phyloP scores from a whole-genome alignment of 805 yeast genomes.

The Yamadazyma endophytica region DNA sequence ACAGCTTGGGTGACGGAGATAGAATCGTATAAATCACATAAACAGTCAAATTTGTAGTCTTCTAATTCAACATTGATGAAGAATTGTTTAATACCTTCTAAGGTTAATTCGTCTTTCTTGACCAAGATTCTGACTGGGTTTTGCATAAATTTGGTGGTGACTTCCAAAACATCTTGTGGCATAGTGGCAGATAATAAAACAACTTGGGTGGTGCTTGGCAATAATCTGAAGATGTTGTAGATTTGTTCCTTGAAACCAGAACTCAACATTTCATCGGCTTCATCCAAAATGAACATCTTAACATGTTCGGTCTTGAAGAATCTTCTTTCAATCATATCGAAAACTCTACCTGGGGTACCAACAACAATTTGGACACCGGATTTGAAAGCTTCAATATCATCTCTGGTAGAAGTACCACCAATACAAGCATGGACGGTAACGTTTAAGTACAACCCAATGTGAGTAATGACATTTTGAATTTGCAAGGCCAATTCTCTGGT shows the following conservation, averaged over 20 bases:
- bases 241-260: conserved; percentile 95
- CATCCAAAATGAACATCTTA: conserved; percentile 94
- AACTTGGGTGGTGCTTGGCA: conserved; percentile 89
- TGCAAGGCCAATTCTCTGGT: conserved; percentile 97
- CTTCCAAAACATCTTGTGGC: conserved; percentile 87
- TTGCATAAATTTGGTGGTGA: conserved; percentile 89
- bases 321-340: conserved; percentile 91
- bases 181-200: conserved; percentile 93
- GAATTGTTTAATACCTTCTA: conserved; percentile 94
- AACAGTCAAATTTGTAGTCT: conserved; percentile 90
- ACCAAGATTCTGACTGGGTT: conserved; percentile 93
- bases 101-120: conserved; percentile 90
- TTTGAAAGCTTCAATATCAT: conserved; percentile 80
- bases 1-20: conserved; percentile 96
- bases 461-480: conserved; percentile 88
- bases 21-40: conserved; percentile 93
- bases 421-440: conserved; percentile 93
- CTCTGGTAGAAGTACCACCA: conserved; percentile 91
- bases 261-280: conserved; percentile 95
- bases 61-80: conserved; percentile 88
- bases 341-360: conserved; percentile 98
- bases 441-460: conserved; percentile 87
- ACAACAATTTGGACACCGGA: conserved; percentile 90
- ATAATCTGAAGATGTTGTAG: conserved; percentile 83
- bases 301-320: conserved; percentile 75